Evolutionary conservation across 805 yeast species (phyloP), one percentile per base, ranked within the genome.

Genomic region (Myxozyma geophila): DNA sequence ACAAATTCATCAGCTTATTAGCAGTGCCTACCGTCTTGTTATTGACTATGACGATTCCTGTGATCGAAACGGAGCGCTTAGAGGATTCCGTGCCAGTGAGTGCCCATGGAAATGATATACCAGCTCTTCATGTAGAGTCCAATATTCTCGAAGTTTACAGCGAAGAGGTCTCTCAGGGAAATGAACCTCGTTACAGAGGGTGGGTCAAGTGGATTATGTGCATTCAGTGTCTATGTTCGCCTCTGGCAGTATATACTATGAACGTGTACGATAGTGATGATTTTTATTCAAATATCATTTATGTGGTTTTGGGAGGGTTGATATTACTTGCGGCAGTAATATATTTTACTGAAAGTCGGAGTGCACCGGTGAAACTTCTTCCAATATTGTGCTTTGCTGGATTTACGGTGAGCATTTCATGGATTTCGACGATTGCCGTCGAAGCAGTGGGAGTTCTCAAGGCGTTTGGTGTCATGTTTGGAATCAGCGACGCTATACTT

Each of bases 401-500:
- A 0, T 93, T 93, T 72, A 60, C 82, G 0, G 75, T 85, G 6
- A 82, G 96, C 0, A 78, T 93, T 2, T 73, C 85, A 0, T 86
- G 91, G 84, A 87, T 92, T 12, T 81, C 95, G 0, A 70, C 82
- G 1, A 81, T 88, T 47, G 93, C 96, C 0, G 82, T 84, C 2
- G 89, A 87, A 66, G 84, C 92, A 13, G 88, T 93, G 47, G 80
- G 81, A 2, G 78, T 87, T 0, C 75, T 93, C 52, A 83, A 86
- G 58, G 79, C 87, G 21, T 73, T 89, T 61, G 87, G 92, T 0
- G 78, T 83, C 0, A 78, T 86, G 0, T 83, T 84, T 57, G 74
- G 83, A 35, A 75, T 93, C 7, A 84, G 91, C 9, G 95, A 90
- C 64, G 91, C 92, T 2, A 81, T 92, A 12, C 76, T 93, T 33